Evolutionary conservation across 495 filamentous ascomycete genomes (phyloP).

Genomic region (Chaetomidium leptoderma): DNA sequence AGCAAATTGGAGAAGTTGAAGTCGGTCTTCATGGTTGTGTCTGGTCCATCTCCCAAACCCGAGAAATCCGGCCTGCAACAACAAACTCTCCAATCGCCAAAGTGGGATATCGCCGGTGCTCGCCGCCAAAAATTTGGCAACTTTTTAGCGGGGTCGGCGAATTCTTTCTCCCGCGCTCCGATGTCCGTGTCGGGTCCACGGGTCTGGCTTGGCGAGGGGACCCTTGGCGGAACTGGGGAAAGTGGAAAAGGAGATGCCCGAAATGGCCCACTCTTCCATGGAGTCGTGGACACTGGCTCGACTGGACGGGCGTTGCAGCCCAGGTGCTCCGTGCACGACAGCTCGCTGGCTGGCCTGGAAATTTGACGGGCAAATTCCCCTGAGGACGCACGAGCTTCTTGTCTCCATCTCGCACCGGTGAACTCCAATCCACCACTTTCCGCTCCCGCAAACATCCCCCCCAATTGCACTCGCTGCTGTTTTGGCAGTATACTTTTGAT

Average conservation of each 20-base stretch:
- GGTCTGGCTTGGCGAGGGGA: conserved; percentile 13
- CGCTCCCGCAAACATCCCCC: conserved; percentile 14
- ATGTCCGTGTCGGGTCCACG: not conserved
- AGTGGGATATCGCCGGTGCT: conserved; percentile 15
- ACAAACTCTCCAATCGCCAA: conserved; percentile 3
- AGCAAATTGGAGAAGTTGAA: conserved; percentile 97
- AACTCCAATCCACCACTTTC: conserved; percentile 26
- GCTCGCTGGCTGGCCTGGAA: conserved; percentile 31
- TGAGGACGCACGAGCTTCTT: conserved; percentile 38
- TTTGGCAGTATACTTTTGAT: conserved; percentile 17
- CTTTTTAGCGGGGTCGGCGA: conserved; percentile 33
- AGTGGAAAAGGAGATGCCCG: conserved; percentile 23
- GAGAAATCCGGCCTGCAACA: not conserved
- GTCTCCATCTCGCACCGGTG: conserved; percentile 21
- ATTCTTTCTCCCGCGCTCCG: conserved; percentile 30
- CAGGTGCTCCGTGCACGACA: conserved; percentile 22
- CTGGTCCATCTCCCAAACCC: conserved; percentile 18
- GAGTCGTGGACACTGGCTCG: conserved; percentile 17
- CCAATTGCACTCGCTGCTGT: conserved; percentile 21
- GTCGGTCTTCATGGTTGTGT: conserved; percentile 83
- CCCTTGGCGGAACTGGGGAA: conserved; percentile 25
- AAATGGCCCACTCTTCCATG: conserved; percentile 20
- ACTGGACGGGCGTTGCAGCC: conserved; percentile 12
- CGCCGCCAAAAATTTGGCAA: conserved; percentile 23
- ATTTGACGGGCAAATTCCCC: conserved; percentile 41